Evolutionary conservation across 1,284 basidiomycete genomes (phyloP).

Genomic region (Coniferiporia sulphurascens): DNA sequence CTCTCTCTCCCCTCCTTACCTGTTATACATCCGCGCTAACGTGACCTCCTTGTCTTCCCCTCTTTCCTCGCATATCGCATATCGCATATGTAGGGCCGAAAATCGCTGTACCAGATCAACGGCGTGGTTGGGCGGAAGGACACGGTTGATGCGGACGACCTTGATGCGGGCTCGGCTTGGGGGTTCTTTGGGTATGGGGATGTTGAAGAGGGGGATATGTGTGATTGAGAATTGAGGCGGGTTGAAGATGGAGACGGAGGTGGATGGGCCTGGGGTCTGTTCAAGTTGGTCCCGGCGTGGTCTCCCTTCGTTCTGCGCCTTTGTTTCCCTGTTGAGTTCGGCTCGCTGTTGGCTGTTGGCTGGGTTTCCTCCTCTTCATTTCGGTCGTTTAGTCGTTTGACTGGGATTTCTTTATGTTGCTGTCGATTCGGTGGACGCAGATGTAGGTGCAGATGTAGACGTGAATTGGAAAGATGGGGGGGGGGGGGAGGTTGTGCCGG

Average conservation of each 20-base stretch:
- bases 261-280: too few species aligned
- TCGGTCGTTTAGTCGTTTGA: too few species aligned
- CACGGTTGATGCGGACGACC: conserved; percentile 39
- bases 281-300: too few species aligned
- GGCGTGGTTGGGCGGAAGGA: conserved; percentile 41
- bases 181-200: conserved; percentile 32
- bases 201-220: conserved; percentile 32
- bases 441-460: not conserved
- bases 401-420: too few species aligned
- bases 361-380: too few species aligned
- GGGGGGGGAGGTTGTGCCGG: too few species aligned
- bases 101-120: conserved; percentile 41
- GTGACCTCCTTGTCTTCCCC: not conserved
- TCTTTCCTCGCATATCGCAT: too few species aligned
- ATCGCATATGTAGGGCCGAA: conserved; percentile 27
- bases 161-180: conserved; percentile 45
- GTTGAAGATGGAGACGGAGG: too few species aligned
- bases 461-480: conserved; percentile 1
- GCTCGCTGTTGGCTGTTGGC: too few species aligned
- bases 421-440: not conserved
- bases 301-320: too few species aligned
- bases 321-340: too few species aligned
- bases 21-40: conserved; percentile 5
- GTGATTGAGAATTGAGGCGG: too few species aligned
- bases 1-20: not conserved